phyloP scores from a whole-genome alignment of 73 alveolate genomes.

The Tetrahymena borealis region DNA sequence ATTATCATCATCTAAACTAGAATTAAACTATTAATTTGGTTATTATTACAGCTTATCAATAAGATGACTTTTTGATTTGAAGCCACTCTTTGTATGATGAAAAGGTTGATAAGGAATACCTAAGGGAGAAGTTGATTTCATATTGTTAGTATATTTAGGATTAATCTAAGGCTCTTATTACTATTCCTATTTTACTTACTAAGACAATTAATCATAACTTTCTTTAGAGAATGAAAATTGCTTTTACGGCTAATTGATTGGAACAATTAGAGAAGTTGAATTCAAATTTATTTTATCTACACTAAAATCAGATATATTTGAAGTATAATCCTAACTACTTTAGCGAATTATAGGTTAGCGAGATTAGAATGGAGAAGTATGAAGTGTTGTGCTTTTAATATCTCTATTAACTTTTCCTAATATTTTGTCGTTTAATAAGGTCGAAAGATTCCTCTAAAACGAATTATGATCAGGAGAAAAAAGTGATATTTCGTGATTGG shows the following conservation, averaged over 20 bases:
- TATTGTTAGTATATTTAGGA: neutral
- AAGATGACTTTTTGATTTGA: neutral
- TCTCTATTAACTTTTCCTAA: neutral
- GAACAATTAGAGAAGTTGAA: neutral
- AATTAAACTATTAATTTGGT: neutral
- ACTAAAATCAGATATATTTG: neutral
- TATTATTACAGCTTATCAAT: neutral
- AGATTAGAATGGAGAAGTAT: neutral
- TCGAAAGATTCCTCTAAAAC: neutral
- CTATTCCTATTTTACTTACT: neutral
- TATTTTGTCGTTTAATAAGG: neutral
- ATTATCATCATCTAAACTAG: neutral
- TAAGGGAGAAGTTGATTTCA: neutral
- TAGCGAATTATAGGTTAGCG: neutral
- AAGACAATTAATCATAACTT: neutral
- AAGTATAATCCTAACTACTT: neutral
- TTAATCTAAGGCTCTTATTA: neutral
- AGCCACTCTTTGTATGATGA: neutral
- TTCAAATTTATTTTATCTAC: neutral
- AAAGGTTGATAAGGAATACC: neutral
- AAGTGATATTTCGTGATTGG: neutral
- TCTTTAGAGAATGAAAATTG: neutral
- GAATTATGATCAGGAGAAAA: neutral
- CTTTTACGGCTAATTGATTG: neutral
- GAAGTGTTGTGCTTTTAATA: neutral